Base-by-base conservation (phyloP, 2,329 filamentous ascomycete genomes). In the Metarhizium anisopliae region DNA sequence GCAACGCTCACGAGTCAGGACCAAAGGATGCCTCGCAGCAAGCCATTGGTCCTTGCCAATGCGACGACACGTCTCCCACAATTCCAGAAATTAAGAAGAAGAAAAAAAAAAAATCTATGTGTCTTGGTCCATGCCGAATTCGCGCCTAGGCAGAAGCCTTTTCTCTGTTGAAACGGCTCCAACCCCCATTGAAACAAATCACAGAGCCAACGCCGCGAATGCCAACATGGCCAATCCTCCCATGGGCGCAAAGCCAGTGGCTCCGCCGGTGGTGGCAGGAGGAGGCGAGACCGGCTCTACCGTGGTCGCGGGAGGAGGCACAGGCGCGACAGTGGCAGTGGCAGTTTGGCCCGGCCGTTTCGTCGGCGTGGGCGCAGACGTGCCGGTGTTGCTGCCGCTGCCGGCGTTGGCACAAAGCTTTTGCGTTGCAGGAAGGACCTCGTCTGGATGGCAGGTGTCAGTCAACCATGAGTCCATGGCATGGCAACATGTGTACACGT, bases 401-500 rank as follows among this genome's bases (percentile, higher is more conserved):
- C 57, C 18, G 47, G 55, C 20, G 14, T 38, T 40, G 16, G 43
- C 32, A 61, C 66, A 68, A 56, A 68, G 60, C 53, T 58, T 56
- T 35, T 62, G 47, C 47, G 63, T 64, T 53, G 64, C 65, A 50
- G 68, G 66, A 53, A 68, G 58, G 53, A 69, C 67, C 58, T 69
- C 53, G 58, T 58, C 68, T 71, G 55, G 18, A 6, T 11, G 6
- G 11, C n/a, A 38, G 38, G 2, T 56, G 58, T 62, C 57, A 61
- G 60, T 42, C 18, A 25, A 25, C 25, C 25, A 25, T 25, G 25
- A 4, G 25, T 4, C 25, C 25, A 25, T 25, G 25, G 25, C 25
- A 25, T 4, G 4, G 25, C 3, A 25, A 25, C 25, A 25, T 25
- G 25, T 25, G 32, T 35, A n/a, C 30, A 65, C 68, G 40, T 67